These are phyloP conservation scores for Rosa persica DNA, from an alignment of 306 rosid genomes.

Conservation along the genomic window DNA sequence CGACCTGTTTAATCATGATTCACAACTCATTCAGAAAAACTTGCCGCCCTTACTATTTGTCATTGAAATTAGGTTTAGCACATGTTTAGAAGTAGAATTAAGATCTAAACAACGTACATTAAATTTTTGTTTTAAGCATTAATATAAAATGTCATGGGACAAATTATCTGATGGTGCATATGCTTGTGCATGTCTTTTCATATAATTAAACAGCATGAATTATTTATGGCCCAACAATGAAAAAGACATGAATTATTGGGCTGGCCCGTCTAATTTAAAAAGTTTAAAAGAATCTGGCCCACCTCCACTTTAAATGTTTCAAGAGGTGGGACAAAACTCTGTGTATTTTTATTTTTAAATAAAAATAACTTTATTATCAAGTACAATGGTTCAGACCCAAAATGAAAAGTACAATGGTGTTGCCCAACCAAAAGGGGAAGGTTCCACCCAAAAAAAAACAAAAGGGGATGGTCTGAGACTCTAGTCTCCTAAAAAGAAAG, in stretches of 20 bases:
- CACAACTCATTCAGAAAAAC: not conserved
- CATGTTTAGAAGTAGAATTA: too few relatives aligned
- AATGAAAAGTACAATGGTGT: too few relatives aligned
- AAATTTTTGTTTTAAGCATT: not conserved
- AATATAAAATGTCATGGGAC: not conserved
- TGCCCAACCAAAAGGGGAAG: not conserved
- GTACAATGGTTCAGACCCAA: too few relatives aligned
- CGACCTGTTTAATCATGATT: not conserved
- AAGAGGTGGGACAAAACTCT: constrained; percentile 19
- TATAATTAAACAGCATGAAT: not conserved
- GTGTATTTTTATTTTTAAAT: not conserved
- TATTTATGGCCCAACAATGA: not conserved
- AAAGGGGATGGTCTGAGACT: not conserved
- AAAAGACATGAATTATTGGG: constrained; percentile 8
- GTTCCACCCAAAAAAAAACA: too few relatives aligned
- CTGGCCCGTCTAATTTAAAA: not conserved
- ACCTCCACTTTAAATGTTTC: constrained; percentile 13
- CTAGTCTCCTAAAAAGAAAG: not conserved
- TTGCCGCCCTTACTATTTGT: not conserved
- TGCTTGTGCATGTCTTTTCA: not conserved
- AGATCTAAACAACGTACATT: not conserved
- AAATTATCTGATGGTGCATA: not conserved
- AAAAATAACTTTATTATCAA: too few relatives aligned
- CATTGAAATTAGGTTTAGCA: not conserved
- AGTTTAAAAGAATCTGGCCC: constrained; percentile 27